Base-by-base conservation (phyloP, 2,329 filamentous ascomycete genomes). In the Sarocladium oryzae region DNA sequence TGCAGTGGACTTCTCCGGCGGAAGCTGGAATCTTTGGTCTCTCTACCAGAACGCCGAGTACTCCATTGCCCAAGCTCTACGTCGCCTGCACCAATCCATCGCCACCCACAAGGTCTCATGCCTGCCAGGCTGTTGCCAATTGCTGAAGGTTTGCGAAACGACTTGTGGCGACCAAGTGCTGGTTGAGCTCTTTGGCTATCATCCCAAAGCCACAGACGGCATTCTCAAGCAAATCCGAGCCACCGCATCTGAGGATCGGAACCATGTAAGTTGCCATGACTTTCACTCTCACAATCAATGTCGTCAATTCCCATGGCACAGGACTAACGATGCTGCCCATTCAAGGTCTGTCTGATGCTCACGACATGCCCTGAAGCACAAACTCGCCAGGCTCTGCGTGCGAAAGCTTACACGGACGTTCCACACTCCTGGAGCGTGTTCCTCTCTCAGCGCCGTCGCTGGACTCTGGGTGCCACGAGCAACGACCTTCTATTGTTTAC, bases 361-460 rank as follows among this genome's bases (percentile, higher is more conserved):
- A 59, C 58, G 0, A 58, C 54, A 1, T 67, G 61, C 36, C 67
- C 69, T 2, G 57, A 68, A 36, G 63, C 63, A 3, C 61, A 63
- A 35, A 73, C 68, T 4, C 60, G 67, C 1, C 70, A 73, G 53
- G 68, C 69, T 1, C 57, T 72, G 7, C 57, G 61, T n/a, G 69
- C 70, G 5, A 60, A 63, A 21, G 69, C 69, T 8, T 70, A 61
- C 54, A 72, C 69, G 2, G 65, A 69, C 49, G 68, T 69, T 9
- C 68, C 68, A 1, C 63, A 67, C 51, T 60, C 61, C 16, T 63
- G 67, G 60, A 65, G 61, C 23, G 69, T 73, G 26, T 73, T 71
- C 53, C 58, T 72, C 4, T 61, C 59, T 13, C 59, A 60, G 46
- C 58, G 58, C 11, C 57, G 58, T 1, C 58, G 58, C 10, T 61